A percentile compares a stretch with the other conserved stretches of the same genome.
phyloP scores from a whole-genome alignment of 192 early-diverging fungal genomes.

The Entomortierella parvispora region DNA sequence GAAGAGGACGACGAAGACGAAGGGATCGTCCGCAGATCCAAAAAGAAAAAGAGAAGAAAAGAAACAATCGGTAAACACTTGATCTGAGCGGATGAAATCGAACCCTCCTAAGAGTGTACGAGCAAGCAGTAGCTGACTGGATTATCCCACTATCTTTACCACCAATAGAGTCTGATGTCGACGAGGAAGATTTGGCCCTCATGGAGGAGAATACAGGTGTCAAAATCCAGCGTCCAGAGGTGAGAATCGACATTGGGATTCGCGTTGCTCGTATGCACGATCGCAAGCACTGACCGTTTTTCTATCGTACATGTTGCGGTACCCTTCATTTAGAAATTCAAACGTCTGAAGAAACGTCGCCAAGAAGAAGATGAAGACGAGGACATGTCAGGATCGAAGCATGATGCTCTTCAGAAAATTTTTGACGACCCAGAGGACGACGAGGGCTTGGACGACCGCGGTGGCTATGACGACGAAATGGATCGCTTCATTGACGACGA shows the following conservation, averaged over 20 bases:
- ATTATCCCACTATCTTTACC: too few relatives aligned
- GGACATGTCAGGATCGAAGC: slow-evolving; percentile 10
- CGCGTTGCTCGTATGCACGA: too few relatives aligned
- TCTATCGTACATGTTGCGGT: too few relatives aligned
- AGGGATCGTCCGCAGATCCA: slow-evolving; percentile 52
- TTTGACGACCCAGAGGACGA: slow-evolving; percentile 72
- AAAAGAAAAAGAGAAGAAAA: slow-evolving; percentile 64
- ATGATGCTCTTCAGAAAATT: slow-evolving; percentile 64
- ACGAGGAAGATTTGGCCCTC: slow-evolving; percentile 94
- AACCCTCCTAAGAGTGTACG: too few relatives aligned
- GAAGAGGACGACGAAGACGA: slow-evolving; percentile 67
- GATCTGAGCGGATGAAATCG: too few relatives aligned
- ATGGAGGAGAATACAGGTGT: slow-evolving; percentile 88
- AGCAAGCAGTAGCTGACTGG: too few relatives aligned
- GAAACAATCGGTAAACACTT: slow-evolving; percentile 56
- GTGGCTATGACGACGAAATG: slow-evolving; percentile 62
- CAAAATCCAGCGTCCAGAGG: slow-evolving; percentile 60
- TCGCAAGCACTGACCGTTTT: too few relatives aligned
- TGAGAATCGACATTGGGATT: too few relatives aligned
- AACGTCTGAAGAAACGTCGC: slow-evolving; percentile 80
- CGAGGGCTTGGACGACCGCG: slow-evolving; percentile 59
- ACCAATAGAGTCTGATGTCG: slow-evolving; percentile 78
- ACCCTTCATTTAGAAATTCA: slow-evolving; percentile 60
- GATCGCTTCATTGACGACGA: slow-evolving; percentile 62
- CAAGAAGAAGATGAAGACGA: slow-evolving; percentile 62